These are phyloP conservation scores for Ettlia oleoabundans DNA, from an alignment of 139 green algal species.

Conservation along the genomic window DNA sequence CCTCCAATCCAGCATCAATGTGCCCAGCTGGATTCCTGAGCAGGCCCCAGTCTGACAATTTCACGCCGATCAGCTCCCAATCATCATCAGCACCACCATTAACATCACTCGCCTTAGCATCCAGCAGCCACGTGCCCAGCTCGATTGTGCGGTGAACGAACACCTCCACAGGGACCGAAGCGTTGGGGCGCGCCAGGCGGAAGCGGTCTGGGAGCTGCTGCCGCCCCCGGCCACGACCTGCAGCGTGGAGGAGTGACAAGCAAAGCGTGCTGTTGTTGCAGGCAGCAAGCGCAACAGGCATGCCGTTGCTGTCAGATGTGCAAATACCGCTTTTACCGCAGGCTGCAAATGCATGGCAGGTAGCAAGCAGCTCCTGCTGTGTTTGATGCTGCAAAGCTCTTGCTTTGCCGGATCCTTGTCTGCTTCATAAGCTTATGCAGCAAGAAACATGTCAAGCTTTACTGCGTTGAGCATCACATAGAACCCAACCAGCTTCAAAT, in stretches of 20 bases:
- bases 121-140: conserved; percentile 53
- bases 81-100: neutral
- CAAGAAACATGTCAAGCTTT: no score
- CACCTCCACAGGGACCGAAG: conserved; percentile 55
- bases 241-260: neutral
- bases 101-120: conserved; percentile 27
- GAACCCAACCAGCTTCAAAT: no score
- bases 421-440: no score
- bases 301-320: neutral
- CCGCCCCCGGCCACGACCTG: neutral
- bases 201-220: conserved; percentile 70
- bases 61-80: neutral
- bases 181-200: conserved; percentile 41
- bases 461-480: no score
- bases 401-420: no score
- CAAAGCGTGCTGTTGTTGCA: no score
- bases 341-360: no score
- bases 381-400: no score
- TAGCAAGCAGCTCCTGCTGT: no score
- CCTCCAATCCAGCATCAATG: no score
- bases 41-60: neutral
- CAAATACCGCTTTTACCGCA: no score
- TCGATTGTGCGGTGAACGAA: conserved; percentile 59
- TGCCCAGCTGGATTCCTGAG: neutral
- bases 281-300: neutral